Base-by-base conservation (phyloP, 345 rosid species). In the Lagerstroemia speciosa region DNA sequence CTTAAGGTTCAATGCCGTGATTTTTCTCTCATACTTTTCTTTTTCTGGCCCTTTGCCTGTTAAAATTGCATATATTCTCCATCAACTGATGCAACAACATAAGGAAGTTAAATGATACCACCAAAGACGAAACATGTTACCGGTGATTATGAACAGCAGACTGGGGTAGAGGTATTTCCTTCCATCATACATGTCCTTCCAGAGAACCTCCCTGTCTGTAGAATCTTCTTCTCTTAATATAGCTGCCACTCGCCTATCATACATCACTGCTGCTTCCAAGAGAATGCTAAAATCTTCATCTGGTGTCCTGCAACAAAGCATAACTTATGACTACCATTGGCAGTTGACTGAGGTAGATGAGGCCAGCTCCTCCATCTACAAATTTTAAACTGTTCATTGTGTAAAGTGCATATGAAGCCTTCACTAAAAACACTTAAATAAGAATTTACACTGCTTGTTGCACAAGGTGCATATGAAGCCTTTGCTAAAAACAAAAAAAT, bases 271-370 rank as follows among this genome's bases (percentile, higher is more conserved):
- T 67, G 99, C 99, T 83, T 94, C 96, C 70, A 94, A 77, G 58
- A 94, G 90, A 70, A 94, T 84, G 74, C 95, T 85, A 83, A 94
- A 94, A 80, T 94, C 86, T 82, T 94, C 99, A 89, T 94, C 99
- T 62, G 96, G 85, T 34, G 98, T 89, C 99, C 97, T 94, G 88
- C 33, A 64, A 74, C 60, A 76, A 79, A 71, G 45, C 60, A 17
- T 34, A 63, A 32, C 37, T n/a, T n/a, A n/a, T n/a, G n/a, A 61
- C n/a, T 29, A 30, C 65, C 53, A 16, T 48, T 48, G 27, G 60
- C 9, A 26, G 15, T 41, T 16, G 46, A 5, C 24, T 22, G 60
- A 22, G 3, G 60, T 11, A 26, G 60, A 53, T 26, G 60, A 53
- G 60, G 29, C 27, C 2, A 6, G 8, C 24, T n/a, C 30, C 29